Conservation (phyloP, 2,329 filamentous ascomycete species). For the Tolypocladium album region DNA sequence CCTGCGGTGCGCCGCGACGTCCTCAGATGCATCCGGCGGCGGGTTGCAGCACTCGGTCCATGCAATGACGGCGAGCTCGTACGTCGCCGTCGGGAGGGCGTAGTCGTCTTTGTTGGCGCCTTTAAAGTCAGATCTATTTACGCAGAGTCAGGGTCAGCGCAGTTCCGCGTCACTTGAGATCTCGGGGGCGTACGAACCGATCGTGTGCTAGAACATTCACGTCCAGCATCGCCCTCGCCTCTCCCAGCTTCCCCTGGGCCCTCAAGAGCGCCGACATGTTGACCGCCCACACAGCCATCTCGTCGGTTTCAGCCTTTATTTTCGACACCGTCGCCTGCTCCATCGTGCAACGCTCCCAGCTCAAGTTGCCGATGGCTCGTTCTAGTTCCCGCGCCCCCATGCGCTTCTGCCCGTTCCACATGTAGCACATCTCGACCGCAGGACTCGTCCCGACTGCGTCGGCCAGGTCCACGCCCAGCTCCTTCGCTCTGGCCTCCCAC, state of each 20-base stretch:
- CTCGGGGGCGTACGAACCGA: no score
- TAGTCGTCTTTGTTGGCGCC: constrained; percentile 58
- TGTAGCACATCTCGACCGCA: constrained; percentile 80
- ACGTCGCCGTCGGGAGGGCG: constrained; percentile 62
- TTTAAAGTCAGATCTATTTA: constrained; percentile 38
- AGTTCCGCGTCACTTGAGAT: not conserved
- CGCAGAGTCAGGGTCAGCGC: not conserved
- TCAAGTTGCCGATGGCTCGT: constrained; percentile 49
- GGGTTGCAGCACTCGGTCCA: constrained; percentile 58
- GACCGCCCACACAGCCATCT: constrained; percentile 54
- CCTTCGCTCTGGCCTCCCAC: constrained; percentile 70
- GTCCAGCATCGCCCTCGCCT: constrained; percentile 55
- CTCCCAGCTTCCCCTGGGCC: constrained; percentile 47
- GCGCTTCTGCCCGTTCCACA: constrained; percentile 83
- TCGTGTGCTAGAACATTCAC: constrained; percentile 57
- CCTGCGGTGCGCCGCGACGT: constrained; percentile 25
- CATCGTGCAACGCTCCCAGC: constrained; percentile 52
- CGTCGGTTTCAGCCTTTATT: constrained; percentile 44
- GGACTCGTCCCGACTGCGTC: constrained; percentile 78
- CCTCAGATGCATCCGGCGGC: constrained; percentile 14
- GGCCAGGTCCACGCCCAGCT: constrained; percentile 55
- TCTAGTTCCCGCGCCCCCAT: constrained; percentile 60
- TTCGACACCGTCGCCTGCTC: constrained; percentile 26
- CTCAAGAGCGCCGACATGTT: constrained; percentile 56
- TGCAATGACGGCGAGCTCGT: constrained; percentile 73